Percentiles rank a stretch among this genome's conserved stretches.
phyloP scores from a whole-genome alignment of 345 rosid species.

The Bruguiera sexangula region DNA sequence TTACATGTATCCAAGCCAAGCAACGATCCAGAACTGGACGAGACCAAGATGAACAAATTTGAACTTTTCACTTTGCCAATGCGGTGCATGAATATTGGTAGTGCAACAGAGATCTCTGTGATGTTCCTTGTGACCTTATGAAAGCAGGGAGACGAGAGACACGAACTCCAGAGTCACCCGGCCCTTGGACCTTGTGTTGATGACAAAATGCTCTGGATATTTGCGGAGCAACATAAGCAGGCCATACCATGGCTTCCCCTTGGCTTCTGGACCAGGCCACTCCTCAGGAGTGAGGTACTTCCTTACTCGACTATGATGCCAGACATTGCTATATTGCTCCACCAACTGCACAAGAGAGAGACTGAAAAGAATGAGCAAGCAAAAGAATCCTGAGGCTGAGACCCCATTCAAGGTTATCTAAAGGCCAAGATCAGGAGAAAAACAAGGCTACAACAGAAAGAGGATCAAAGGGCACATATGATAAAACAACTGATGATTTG shows the following conservation, averaged over 20 bases:
- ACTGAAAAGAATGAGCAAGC: conserved; percentile 4
- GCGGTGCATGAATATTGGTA: background rate
- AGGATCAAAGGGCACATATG: too few relatives aligned
- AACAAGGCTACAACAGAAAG: background rate
- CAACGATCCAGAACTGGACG: background rate
- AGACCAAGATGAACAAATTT: background rate
- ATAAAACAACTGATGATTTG: too few relatives aligned
- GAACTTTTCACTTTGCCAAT: background rate
- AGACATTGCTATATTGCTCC: conserved; percentile 63
- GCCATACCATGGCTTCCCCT: conserved; percentile 91
- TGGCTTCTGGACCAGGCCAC: conserved; percentile 68
- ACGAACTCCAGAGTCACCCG: conserved; percentile 77
- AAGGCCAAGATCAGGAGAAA: background rate
- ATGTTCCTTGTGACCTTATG: conserved; percentile 24
- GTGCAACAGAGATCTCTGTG: background rate
- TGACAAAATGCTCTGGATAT: conserved; percentile 93
- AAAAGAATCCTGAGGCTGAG: background rate
- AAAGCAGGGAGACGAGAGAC: conserved; percentile 84
- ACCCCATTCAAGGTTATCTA: background rate
- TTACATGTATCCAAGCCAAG: conserved; percentile 10
- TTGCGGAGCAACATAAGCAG: conserved; percentile 80
- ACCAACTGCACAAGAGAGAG: conserved; percentile 47
- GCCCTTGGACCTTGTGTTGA: conserved; percentile 84
- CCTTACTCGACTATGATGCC: conserved; percentile 93
- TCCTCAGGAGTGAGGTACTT: conserved; percentile 83